These are phyloP conservation scores for Eragrostis nindensis DNA, from an alignment of 176 grass and related monocot genomes.

Conservation along the genomic window DNA sequence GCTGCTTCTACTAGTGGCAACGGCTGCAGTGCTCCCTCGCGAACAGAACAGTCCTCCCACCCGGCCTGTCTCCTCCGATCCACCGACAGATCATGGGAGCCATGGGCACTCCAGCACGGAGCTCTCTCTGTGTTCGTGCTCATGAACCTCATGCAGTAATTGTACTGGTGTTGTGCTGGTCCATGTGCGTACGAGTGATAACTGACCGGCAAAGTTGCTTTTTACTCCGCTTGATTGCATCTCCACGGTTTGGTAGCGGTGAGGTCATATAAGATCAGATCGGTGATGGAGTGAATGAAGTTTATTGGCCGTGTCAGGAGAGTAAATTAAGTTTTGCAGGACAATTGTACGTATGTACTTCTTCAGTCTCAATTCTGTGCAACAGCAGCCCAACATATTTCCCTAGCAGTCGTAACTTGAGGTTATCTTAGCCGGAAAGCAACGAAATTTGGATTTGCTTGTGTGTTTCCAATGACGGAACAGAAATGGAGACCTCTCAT, in stretches of 20 bases:
- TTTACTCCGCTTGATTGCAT: conserved; percentile 23
- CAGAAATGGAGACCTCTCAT: neutral
- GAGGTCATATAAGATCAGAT: conserved; percentile 13
- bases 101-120: neutral
- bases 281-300: neutral
- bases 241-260: neutral
- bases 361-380: conserved; percentile 1
- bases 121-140: neutral
- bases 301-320: conserved; percentile 16
- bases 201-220: neutral
- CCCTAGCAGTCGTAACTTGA: neutral
- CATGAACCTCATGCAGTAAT: conserved; percentile 3
- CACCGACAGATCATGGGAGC: conserved; percentile 20
- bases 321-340: conserved; percentile 30
- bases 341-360: conserved; percentile 1
- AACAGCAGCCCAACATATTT: neutral
- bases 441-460: neutral
- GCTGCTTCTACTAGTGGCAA: neutral
- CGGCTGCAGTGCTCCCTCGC: neutral
- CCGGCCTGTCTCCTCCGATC: conserved; percentile 10
- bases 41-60: conserved; percentile 35
- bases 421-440: neutral
- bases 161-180: conserved; percentile 1
- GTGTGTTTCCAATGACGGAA: too few species aligned
- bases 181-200: neutral